Evolutionary conservation across 2,329 filamentous ascomycete genomes (phyloP).

Genomic region (Aspergillus amoenus): DNA sequence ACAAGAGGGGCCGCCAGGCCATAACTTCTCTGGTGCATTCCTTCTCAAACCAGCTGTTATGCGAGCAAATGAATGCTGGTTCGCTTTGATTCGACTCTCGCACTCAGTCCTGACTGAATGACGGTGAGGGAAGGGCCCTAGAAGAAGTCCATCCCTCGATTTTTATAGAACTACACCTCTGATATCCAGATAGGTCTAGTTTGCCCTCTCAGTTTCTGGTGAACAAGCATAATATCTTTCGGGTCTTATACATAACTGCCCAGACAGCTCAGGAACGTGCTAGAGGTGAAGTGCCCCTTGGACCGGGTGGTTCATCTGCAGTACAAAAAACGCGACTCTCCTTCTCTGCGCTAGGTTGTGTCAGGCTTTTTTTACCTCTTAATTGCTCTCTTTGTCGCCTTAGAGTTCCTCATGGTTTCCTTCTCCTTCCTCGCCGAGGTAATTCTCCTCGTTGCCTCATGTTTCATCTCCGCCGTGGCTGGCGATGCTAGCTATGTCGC

Average conservation of each 20-base stretch:
- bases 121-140: not conserved
- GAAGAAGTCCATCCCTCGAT: not conserved
- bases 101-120: not conserved
- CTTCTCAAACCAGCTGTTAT: not conserved
- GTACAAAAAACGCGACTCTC: not conserved
- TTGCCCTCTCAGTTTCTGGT: not conserved
- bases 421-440: constrained; percentile 5
- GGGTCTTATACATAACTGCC: not conserved
- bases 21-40: not conserved
- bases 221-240: not conserved
- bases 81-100: not conserved
- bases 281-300: not conserved
- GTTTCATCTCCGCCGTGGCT: constrained; percentile 1
- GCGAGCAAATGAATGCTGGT: not conserved
- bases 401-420: constrained; percentile 8
- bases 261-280: not conserved
- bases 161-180: not conserved
- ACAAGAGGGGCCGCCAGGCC: not conserved
- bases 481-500: constrained; percentile 15
- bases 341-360: not conserved
- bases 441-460: constrained; percentile 15
- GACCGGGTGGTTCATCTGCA: not conserved
- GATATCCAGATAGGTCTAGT: not conserved
- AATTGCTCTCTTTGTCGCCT: not conserved
- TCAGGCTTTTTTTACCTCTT: not conserved